These are phyloP conservation scores for Barbatosphaeria neglecta DNA, from an alignment of 495 filamentous ascomycete species.

Conservation along the genomic window DNA sequence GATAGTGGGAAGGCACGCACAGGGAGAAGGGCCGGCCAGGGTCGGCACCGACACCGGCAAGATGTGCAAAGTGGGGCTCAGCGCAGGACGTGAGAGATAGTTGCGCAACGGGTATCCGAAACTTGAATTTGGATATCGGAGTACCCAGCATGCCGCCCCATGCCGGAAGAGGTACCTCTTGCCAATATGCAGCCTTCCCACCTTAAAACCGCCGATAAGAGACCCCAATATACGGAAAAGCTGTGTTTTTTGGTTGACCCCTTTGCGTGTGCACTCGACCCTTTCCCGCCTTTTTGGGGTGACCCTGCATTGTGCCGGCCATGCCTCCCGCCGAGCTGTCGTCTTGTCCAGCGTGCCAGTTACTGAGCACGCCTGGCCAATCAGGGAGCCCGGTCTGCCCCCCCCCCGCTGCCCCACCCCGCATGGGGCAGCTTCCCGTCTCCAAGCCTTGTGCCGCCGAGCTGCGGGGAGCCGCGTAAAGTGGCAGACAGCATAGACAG, in stretches of 20 bases:
- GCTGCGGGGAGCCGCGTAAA: not conserved
- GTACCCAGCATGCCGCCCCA: too few relatives aligned
- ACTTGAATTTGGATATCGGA: too few relatives aligned
- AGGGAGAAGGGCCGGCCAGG: not conserved
- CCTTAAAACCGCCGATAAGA: not conserved
- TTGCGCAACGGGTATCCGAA: too few relatives aligned
- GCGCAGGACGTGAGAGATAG: too few relatives aligned
- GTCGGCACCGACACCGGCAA: not conserved
- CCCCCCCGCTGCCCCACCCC: not conserved
- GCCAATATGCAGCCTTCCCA: not conserved
- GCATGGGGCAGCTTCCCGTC: not conserved
- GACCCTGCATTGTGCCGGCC: not conserved
- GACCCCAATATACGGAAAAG: not conserved
- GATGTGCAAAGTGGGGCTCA: too few relatives aligned
- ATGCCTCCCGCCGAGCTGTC: too few relatives aligned
- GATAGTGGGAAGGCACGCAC: not conserved
- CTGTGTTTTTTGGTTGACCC: too few relatives aligned
- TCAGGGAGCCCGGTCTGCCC: not conserved
- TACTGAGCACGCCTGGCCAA: too few relatives aligned
- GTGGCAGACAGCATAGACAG: too few relatives aligned
- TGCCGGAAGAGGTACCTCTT: too few relatives aligned
- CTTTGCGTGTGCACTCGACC: not conserved
- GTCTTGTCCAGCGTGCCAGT: too few relatives aligned
- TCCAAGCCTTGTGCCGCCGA: conserved; percentile 5
- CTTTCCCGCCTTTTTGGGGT: not conserved